Percentiles rank a stretch among this genome's conserved stretches.
Conservation (phyloP, 495 filamentous ascomycete species). For the Penicillium bovifimosum region DNA sequence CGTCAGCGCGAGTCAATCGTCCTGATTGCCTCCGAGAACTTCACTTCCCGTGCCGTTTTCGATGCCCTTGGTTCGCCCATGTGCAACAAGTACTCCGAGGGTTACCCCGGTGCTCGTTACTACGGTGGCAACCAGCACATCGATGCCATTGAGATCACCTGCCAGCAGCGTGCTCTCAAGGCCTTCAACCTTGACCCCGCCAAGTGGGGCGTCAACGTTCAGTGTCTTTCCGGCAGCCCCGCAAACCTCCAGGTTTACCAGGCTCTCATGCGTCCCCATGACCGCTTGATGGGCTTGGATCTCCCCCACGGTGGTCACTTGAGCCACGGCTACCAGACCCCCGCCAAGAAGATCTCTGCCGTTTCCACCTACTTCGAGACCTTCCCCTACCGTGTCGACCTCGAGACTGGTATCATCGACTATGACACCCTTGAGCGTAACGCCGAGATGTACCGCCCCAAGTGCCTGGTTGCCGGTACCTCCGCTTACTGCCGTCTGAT, state of each 20-base stretch:
- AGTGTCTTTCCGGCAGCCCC: constrained; percentile 80
- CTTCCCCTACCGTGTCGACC: constrained; percentile 85
- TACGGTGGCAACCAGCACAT: constrained; percentile 99
- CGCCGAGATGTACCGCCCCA: constrained; percentile 90
- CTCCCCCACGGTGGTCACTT: constrained; percentile 97
- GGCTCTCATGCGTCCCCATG: constrained; percentile 95
- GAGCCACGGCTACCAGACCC: constrained; percentile 96
- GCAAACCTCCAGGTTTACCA: constrained; percentile 99
- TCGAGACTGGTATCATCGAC: constrained; percentile 94
- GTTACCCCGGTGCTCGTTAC: constrained; percentile 96
- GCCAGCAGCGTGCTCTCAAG: constrained; percentile 90
- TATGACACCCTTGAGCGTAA: constrained; percentile 91
- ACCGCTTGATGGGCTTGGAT: constrained; percentile 95
- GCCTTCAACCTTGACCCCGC: constrained; percentile 80
- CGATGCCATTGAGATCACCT: constrained; percentile 89
- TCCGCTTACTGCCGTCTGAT: constrained; percentile 98
- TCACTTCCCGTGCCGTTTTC: constrained; percentile 94
- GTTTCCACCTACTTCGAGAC: constrained; percentile 95
- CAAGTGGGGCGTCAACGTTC: constrained; percentile 99
- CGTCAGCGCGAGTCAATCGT: constrained; percentile 98
- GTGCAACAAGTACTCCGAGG: constrained; percentile 99
- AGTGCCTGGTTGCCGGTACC: constrained; percentile 92
- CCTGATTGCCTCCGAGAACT: constrained; percentile 98
- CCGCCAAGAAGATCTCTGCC: constrained; percentile 85
- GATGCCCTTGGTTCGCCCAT: constrained; percentile 96